Evolutionary conservation across 2,329 filamentous ascomycete species (phyloP).

Genomic region (Fusarium sp.): DNA sequence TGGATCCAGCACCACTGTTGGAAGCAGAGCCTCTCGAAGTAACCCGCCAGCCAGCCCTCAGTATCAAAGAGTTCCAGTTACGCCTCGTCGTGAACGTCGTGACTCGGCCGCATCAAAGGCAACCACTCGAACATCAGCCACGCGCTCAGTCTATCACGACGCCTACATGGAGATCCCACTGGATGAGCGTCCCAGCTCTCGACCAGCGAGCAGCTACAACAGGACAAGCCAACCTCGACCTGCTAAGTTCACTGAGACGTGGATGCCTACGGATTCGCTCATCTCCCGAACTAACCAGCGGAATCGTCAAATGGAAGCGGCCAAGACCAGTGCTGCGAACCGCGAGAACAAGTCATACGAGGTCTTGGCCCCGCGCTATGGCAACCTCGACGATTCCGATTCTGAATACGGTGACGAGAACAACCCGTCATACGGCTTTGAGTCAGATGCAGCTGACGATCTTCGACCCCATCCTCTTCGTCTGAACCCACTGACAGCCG

Average conservation of each 20-base stretch:
- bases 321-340: constrained; percentile 48
- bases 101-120: constrained; percentile 58
- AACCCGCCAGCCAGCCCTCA: constrained; percentile 66
- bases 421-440: constrained; percentile 42
- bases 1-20: constrained; percentile 68
- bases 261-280: constrained; percentile 66
- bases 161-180: constrained; percentile 64
- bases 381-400: constrained; percentile 56
- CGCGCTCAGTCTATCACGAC: constrained; percentile 51
- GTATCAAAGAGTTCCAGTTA: constrained; percentile 61
- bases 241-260: constrained; percentile 65
- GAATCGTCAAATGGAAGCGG: constrained; percentile 56
- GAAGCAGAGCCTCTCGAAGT: constrained; percentile 64
- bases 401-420: constrained; percentile 56
- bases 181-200: constrained; percentile 51
- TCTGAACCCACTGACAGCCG: constrained; percentile 57
- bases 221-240: constrained; percentile 50
- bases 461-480: constrained; percentile 65
- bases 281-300: constrained; percentile 66
- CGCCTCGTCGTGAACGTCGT: constrained; percentile 58
- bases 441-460: constrained; percentile 39
- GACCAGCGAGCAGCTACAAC: constrained; percentile 38
- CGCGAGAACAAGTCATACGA: constrained; percentile 57
- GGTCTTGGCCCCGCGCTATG: constrained; percentile 58
- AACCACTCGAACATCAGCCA: constrained; percentile 60